Evolutionary conservation across 345 rosid species (phyloP).

Genomic region (Populus davidiana): DNA sequence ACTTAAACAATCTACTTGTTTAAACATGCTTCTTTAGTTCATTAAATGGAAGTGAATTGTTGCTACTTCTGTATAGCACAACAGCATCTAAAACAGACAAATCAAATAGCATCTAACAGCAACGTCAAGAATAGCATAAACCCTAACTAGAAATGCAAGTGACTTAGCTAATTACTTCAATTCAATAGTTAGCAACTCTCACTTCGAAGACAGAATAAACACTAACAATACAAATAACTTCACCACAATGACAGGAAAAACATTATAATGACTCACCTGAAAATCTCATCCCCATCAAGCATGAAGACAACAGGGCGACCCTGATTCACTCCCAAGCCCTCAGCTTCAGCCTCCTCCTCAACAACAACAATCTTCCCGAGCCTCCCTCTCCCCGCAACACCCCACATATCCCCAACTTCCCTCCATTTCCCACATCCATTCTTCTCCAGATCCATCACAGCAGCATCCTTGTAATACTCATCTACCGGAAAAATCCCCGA

Average conservation of each 20-base stretch:
- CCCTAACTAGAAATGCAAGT: background rate
- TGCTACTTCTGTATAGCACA: too few species aligned
- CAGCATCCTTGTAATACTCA: conserved; percentile 72
- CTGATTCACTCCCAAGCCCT: background rate
- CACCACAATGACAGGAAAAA: background rate
- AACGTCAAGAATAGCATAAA: background rate
- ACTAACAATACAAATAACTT: background rate
- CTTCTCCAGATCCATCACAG: conserved; percentile 58
- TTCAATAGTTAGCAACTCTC: background rate
- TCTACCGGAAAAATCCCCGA: conserved; percentile 81
- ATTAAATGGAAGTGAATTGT: too few species aligned
- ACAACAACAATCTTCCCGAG: conserved; percentile 70
- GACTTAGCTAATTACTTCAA: background rate
- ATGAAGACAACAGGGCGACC: conserved; percentile 56
- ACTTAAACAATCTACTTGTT: too few species aligned
- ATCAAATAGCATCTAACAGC: too few species aligned
- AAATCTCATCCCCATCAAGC: conserved; percentile 62
- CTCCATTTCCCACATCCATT: conserved; percentile 54
- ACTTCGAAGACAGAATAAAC: background rate
- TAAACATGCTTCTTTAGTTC: too few species aligned
- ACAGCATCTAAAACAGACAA: too few species aligned
- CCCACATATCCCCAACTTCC: conserved; percentile 82
- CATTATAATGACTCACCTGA: conserved; percentile 43
- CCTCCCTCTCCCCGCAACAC: conserved; percentile 53
- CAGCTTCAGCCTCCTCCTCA: conserved; percentile 39